These are phyloP conservation scores for Suillus placidus DNA, from an alignment of 768 basidiomycete species.

Conservation along the genomic window DNA sequence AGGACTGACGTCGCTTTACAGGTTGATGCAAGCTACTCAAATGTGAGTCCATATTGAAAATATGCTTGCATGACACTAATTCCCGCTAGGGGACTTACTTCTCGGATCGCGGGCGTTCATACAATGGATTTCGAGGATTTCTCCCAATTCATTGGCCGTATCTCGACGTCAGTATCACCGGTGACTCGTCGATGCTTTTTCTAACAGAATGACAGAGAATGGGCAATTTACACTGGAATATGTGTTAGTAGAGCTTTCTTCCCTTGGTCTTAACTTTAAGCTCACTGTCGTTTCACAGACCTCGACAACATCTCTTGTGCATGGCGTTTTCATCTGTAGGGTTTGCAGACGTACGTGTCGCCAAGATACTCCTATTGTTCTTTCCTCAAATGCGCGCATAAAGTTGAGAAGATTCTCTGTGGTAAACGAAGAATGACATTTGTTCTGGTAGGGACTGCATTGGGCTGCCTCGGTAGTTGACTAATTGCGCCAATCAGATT, in stretches of 20 bases:
- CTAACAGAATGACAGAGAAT: conserved; percentile 1
- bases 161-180: neutral
- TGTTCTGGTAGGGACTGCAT: conserved; percentile 1
- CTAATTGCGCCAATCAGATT: neutral
- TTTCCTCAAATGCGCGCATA: neutral
- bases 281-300: conserved; percentile 1
- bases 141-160: neutral
- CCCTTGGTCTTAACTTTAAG: neutral
- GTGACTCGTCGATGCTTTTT: neutral
- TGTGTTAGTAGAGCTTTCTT: neutral
- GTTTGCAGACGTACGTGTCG: neutral
- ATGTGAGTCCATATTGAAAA: neutral
- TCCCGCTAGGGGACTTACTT: neutral
- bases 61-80: neutral
- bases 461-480: neutral
- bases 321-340: neutral
- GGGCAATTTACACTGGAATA: neutral
- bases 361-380: neutral
- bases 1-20: neutral
- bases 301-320: neutral
- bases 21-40: conserved; percentile 2
- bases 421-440: conserved; percentile 2
- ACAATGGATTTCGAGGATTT: neutral
- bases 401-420: conserved; percentile 4
- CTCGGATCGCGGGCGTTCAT: neutral